These are phyloP conservation scores for Xylaria nigripes DNA, from an alignment of 495 filamentous ascomycete species.

Conservation along the genomic window DNA sequence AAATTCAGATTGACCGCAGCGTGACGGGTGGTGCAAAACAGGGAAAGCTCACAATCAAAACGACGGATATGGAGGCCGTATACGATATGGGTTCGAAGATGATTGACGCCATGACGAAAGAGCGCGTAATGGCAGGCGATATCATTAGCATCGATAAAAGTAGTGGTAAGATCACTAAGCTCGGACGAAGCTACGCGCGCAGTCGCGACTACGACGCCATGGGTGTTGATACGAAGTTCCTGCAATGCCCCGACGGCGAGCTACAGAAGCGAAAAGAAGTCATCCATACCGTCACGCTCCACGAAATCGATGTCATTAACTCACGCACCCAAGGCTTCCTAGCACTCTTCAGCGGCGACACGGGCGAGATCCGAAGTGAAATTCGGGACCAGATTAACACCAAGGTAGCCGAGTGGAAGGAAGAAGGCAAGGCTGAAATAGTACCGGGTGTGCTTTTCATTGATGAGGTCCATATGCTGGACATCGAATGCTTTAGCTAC, in stretches of 20 bases:
- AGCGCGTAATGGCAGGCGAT: conserved; percentile 96
- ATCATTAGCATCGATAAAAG: conserved; percentile 98
- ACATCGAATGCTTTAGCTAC: conserved; percentile 98
- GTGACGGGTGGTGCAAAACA: conserved; percentile 95
- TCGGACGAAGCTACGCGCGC: conserved; percentile 85
- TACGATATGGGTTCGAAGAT: conserved; percentile 99
- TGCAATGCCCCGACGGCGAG: conserved; percentile 97
- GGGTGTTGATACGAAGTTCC: conserved; percentile 96
- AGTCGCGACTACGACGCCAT: conserved; percentile 98
- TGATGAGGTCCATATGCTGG: conserved; percentile 98
- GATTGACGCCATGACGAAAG: conserved; percentile 98
- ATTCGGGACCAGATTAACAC: conserved; percentile 98
- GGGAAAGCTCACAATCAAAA: conserved; percentile 99
- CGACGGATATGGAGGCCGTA: conserved; percentile 98
- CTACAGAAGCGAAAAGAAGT: conserved; percentile 96
- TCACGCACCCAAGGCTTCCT: conserved; percentile 93
- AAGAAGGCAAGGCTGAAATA: conserved; percentile 97
- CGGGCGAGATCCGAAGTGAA: conserved; percentile 94
- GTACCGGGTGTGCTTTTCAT: conserved; percentile 97
- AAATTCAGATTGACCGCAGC: conserved; percentile 97
- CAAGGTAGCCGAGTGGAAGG: conserved; percentile 97
- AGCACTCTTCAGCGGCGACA: conserved; percentile 94
- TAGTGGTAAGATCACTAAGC: conserved; percentile 92
- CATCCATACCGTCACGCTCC: conserved; percentile 89
- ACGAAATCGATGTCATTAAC: conserved; percentile 99